These are phyloP conservation scores for Myriangium duriaei DNA, from an alignment of 2,329 filamentous ascomycete species.

Conservation along the genomic window DNA sequence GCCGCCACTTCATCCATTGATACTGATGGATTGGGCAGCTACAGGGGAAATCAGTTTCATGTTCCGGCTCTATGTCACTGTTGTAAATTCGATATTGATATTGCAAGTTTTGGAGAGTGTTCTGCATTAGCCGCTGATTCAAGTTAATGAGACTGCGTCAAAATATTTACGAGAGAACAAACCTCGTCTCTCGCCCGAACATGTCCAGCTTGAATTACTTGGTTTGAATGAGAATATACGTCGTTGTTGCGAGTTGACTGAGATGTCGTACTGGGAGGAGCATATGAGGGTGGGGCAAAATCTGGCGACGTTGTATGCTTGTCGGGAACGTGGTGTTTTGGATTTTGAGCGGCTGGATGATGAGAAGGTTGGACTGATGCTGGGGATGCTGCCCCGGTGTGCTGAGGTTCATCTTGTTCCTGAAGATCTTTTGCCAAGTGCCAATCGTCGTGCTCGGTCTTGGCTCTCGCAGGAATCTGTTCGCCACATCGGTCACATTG, in stretches of 20 bases:
- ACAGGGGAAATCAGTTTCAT: conserved; percentile 30
- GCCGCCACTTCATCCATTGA: conserved; percentile 23
- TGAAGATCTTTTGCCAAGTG: conserved; percentile 78
- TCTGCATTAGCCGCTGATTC: conserved; percentile 32
- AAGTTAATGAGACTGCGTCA: background rate
- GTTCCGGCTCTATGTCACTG: conserved; percentile 35
- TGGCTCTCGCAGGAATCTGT: conserved; percentile 25
- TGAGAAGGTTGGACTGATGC: background rate
- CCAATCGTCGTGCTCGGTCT: conserved; percentile 72
- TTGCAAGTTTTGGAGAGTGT: conserved; percentile 29
- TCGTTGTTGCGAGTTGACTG: conserved; percentile 6
- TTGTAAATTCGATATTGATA: conserved; percentile 31
- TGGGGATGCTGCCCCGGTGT: background rate
- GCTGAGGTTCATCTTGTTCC: conserved; percentile 38
- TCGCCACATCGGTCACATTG: conserved; percentile 2
- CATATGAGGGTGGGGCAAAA: conserved; percentile 11
- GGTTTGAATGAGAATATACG: conserved; percentile 24
- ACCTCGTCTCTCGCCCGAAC: conserved; percentile 30
- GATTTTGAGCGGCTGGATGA: background rate
- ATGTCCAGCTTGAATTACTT: conserved; percentile 27
- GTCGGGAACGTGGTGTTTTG: background rate
- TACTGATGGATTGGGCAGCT: conserved; percentile 31
- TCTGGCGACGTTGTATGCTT: conserved; percentile 6
- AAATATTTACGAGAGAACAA: background rate
- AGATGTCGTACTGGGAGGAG: conserved; percentile 3